These are phyloP conservation scores for Lithohypha guttulata DNA, from an alignment of 2,329 filamentous ascomycete genomes.

Conservation along the genomic window DNA sequence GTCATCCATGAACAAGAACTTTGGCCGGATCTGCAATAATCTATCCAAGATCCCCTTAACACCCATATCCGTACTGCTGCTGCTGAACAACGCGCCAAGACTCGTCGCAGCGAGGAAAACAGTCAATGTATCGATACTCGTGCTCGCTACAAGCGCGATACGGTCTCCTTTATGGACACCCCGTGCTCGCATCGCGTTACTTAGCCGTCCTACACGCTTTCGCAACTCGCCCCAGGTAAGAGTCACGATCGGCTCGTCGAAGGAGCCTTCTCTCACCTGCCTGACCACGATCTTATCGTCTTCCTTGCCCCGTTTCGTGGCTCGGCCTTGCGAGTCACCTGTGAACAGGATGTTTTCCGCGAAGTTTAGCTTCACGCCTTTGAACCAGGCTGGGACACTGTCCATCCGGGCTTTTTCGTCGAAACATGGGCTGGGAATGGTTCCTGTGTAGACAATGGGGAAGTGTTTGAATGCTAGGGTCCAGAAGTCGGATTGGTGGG, in stretches of 20 bases:
- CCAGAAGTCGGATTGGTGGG: slow-evolving; percentile 2
- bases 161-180: slow-evolving; percentile 64
- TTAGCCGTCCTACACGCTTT: slow-evolving; percentile 45
- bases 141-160: slow-evolving; percentile 63
- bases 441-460: slow-evolving; percentile 46
- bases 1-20: slow-evolving; percentile 76
- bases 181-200: slow-evolving; percentile 54
- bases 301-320: slow-evolving; percentile 53
- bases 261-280: slow-evolving; percentile 41
- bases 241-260: slow-evolving; percentile 28
- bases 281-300: slow-evolving; percentile 60
- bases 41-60: slow-evolving; percentile 66
- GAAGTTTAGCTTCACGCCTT: slow-evolving; percentile 62
- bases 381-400: slow-evolving; percentile 68
- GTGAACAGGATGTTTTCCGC: slow-evolving; percentile 70
- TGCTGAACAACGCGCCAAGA: slow-evolving; percentile 65
- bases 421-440: slow-evolving; percentile 41
- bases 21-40: slow-evolving; percentile 62
- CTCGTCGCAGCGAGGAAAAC: slow-evolving; percentile 60
- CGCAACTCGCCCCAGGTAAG: slow-evolving; percentile 61
- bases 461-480: slow-evolving; percentile 34
- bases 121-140: slow-evolving; percentile 62
- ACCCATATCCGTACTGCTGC: slow-evolving; percentile 73
- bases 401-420: slow-evolving; percentile 59
- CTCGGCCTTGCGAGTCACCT: slow-evolving; percentile 27